These are phyloP conservation scores for Samsoniella hepiali DNA, from an alignment of 2,329 filamentous ascomycete species.

Conservation along the genomic window DNA sequence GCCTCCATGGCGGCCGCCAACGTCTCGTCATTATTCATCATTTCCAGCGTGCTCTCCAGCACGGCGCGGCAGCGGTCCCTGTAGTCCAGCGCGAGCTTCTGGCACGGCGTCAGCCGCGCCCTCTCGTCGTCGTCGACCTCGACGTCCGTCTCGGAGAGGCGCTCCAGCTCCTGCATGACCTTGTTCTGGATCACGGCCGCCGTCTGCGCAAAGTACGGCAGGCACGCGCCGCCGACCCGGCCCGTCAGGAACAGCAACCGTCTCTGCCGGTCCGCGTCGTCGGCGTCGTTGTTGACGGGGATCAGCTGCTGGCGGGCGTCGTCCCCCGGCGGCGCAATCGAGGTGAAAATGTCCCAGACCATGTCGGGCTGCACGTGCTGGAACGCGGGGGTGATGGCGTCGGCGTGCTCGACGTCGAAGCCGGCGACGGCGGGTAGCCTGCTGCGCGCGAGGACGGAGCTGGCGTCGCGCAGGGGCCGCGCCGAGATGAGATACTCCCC, in stretches of 20 bases:
- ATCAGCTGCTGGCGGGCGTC: background rate
- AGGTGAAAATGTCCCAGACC: slow-evolving; percentile 47
- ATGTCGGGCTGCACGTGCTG: slow-evolving; percentile 52
- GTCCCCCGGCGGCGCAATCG: slow-evolving; percentile 27
- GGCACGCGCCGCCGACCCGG: slow-evolving; percentile 28
- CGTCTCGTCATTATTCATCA: slow-evolving; percentile 33
- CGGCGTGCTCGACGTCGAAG: slow-evolving; percentile 8
- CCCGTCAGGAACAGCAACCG: slow-evolving; percentile 32
- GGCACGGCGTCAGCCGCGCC: slow-evolving; percentile 40
- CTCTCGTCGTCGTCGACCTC: slow-evolving; percentile 40
- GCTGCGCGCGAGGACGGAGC: slow-evolving; percentile 45
- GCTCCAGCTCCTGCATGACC: slow-evolving; percentile 41
- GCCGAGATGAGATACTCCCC: slow-evolving; percentile 53
- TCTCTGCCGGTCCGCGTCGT: slow-evolving; percentile 12
- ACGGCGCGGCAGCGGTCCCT: slow-evolving; percentile 47
- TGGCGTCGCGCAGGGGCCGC: slow-evolving; percentile 44
- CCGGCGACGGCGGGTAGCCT: slow-evolving; percentile 36
- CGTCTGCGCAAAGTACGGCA: slow-evolving; percentile 32
- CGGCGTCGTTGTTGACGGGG: slow-evolving; percentile 23
- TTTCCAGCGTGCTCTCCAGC: slow-evolving; percentile 43
- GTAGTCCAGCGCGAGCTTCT: slow-evolving; percentile 49
- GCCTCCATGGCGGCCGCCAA: slow-evolving; percentile 23
- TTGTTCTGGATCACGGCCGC: slow-evolving; percentile 43
- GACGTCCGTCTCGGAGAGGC: slow-evolving; percentile 45
- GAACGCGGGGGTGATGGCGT: slow-evolving; percentile 38